Conservation (phyloP, 2,329 filamentous ascomycete genomes). For the Talaromyces pinophilus region DNA sequence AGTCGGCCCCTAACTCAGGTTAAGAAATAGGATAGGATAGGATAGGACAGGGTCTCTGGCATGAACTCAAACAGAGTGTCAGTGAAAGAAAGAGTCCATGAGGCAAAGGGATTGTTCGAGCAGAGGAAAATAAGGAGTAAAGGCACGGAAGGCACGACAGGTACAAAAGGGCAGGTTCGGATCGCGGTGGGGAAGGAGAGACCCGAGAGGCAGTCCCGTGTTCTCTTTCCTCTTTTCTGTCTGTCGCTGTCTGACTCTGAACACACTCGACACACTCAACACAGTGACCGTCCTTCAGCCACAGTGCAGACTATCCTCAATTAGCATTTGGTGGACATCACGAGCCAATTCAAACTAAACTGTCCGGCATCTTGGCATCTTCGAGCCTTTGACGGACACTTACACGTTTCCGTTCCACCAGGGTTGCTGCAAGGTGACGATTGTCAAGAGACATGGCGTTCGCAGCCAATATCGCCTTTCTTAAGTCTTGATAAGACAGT, state of each 20-base stretch:
- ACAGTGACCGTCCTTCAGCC: not conserved
- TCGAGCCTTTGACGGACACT: not conserved
- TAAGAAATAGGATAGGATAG: not conserved
- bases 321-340: not conserved
- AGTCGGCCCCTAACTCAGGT: not conserved
- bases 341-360: not conserved
- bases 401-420: too few relatives aligned
- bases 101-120: not conserved
- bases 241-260: not conserved
- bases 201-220: not conserved
- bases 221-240: not conserved
- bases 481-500: not conserved
- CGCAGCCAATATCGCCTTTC: not conserved
- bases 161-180: not conserved
- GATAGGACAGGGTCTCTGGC: too few relatives aligned
- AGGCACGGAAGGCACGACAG: not conserved
- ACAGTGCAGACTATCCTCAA: not conserved
- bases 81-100: not conserved
- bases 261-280: not conserved
- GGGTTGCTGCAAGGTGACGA: not conserved
- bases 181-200: constrained; percentile 9
- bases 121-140: constrained; percentile 6
- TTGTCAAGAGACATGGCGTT: not conserved
- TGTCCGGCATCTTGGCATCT: constrained; percentile 8
- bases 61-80: not conserved